Percentiles rank a stretch among this genome's conserved stretches.
Evolutionary conservation across 352 stramenopile species (phyloP).

Genomic region (Phytophthora capsici): DNA sequence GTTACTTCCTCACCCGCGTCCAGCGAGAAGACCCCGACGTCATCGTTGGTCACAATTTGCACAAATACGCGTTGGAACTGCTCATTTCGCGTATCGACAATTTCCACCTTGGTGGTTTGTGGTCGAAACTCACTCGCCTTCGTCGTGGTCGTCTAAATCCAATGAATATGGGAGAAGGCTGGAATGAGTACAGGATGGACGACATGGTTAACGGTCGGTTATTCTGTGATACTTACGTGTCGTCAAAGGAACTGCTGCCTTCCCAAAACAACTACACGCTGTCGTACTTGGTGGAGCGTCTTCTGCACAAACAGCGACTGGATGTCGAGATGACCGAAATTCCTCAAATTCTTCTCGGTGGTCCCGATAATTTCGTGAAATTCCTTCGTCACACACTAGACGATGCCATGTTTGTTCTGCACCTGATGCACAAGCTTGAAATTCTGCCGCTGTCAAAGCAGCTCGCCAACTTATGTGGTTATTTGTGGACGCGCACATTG

Average conservation of each 20-base stretch:
- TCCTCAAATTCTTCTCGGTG: conserved; percentile 91
- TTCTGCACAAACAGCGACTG: conserved; percentile 88
- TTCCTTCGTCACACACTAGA: conserved; percentile 95
- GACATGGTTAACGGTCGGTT: conserved; percentile 94
- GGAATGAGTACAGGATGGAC: conserved; percentile 90
- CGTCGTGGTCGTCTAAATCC: conserved; percentile 76
- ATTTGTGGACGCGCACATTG: conserved; percentile 97
- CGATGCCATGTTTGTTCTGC: conserved; percentile 97
- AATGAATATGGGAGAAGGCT: conserved; percentile 85
- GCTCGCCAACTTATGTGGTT: conserved; percentile 98
- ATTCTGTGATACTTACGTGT: conserved; percentile 98
- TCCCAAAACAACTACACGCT: conserved; percentile 99
- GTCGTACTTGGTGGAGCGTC: conserved; percentile 92
- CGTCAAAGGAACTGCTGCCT: conserved; percentile 96
- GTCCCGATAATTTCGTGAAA: conserved; percentile 91
- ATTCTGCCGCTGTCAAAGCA: conserved; percentile 99
- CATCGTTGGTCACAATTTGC: conserved; percentile 98
- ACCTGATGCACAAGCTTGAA: conserved; percentile 98
- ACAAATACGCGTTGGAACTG: conserved; percentile 98
- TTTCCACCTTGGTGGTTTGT: conserved; percentile 88
- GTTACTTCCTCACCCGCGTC: conserved; percentile 91
- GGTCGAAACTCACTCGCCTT: conserved; percentile 86
- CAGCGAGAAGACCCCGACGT: conserved; percentile 98
- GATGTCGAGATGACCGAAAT: conserved; percentile 97
- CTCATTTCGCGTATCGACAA: conserved; percentile 95